Evolutionary conservation across 2,329 filamentous ascomycete species (phyloP), one percentile per base, ranked within the genome.

Genomic region (Pseudogymnoascus sp.): DNA sequence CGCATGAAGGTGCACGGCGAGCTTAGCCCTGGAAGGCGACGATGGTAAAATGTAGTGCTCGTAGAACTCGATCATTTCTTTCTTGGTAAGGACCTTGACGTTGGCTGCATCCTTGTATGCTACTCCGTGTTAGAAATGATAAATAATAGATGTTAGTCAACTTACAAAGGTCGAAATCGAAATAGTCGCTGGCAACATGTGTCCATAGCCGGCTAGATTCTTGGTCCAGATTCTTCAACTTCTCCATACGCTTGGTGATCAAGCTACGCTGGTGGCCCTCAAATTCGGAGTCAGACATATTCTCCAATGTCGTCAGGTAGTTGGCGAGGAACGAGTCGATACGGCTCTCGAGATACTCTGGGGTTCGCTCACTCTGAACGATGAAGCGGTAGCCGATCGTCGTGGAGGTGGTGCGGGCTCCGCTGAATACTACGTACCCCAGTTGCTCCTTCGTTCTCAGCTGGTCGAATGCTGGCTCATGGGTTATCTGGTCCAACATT

Each of bases 381-480:
- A 97, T 82, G 64, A 99, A 88, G 5, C 92, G 83, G 73, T 94
- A 94, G 0, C 89, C 90, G 67, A 90, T 86, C 0, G 88, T 92
- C 0, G 88, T 91, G n/a, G 84, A 76, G 60, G 88, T 83, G 58
- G 82, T 81, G 37, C 86, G 79, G 9, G 84, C 79, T 26, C 90
- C 89, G 56, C 89, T 92, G 74, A 92, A 96, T 0, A 99, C 92
- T 59, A 99, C 89, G 67, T 99, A 99, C 10, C 94, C 94, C 5
- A 99, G 85, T 74, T 99, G 92, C 72, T 99, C 92, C 74, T 97
- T 96, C 41, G 94, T 97, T 57, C 94, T 84, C 6, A 99, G 80
- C 72, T 95, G 91, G 73, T 99, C 90, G 70, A 97, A 99, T 7
- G 88, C 88, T 3, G 92, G 92, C 74, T 99, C 94, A 60, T 95